Conservation (phyloP, 2,329 filamentous ascomycete genomes). For the Aspergillus neoniger region DNA sequence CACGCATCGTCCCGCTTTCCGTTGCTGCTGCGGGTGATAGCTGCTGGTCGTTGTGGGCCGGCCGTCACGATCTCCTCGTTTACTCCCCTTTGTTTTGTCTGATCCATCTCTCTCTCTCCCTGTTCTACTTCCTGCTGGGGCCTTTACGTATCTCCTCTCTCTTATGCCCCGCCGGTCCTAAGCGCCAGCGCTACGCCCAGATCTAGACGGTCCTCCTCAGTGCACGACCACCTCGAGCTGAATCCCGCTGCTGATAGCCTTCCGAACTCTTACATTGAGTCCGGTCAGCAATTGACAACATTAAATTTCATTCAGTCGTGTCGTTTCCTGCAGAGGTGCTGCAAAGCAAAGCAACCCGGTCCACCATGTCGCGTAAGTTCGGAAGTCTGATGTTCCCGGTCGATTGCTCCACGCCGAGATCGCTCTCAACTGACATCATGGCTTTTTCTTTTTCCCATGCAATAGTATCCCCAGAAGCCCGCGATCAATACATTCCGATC, state of each 20-base stretch:
- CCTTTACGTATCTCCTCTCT: slow-evolving; percentile 9
- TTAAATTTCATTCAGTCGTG: slow-evolving; percentile 8
- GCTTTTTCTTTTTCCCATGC: slow-evolving; percentile 12
- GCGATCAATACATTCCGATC: slow-evolving; percentile 56
- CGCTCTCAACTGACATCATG: slow-evolving; percentile 25
- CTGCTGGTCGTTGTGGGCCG: slow-evolving; percentile 19
- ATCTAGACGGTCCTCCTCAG: slow-evolving; percentile 22
- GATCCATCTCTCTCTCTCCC: neutral
- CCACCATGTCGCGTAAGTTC: slow-evolving; percentile 43
- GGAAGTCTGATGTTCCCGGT: slow-evolving; percentile 25
- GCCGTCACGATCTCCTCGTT: slow-evolving; percentile 14
- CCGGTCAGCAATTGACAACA: slow-evolving; percentile 14
- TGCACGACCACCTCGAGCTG: slow-evolving; percentile 14
- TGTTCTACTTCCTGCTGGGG: slow-evolving; percentile 4
- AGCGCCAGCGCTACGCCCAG: slow-evolving; percentile 38
- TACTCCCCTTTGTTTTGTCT: slow-evolving; percentile 4
- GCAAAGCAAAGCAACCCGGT: slow-evolving; percentile 11
- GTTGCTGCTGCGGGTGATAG: slow-evolving; percentile 13
- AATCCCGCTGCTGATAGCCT: slow-evolving; percentile 1
- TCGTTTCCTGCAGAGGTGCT: neutral
- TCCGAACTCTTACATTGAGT: neutral
- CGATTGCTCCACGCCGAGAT: slow-evolving; percentile 23
- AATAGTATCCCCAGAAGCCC: slow-evolving; percentile 52
- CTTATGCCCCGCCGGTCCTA: slow-evolving; percentile 42
- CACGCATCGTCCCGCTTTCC: slow-evolving; percentile 13